Conservation (phyloP, 2,329 filamentous ascomycete genomes). For the Akanthomyces lecanii region DNA sequence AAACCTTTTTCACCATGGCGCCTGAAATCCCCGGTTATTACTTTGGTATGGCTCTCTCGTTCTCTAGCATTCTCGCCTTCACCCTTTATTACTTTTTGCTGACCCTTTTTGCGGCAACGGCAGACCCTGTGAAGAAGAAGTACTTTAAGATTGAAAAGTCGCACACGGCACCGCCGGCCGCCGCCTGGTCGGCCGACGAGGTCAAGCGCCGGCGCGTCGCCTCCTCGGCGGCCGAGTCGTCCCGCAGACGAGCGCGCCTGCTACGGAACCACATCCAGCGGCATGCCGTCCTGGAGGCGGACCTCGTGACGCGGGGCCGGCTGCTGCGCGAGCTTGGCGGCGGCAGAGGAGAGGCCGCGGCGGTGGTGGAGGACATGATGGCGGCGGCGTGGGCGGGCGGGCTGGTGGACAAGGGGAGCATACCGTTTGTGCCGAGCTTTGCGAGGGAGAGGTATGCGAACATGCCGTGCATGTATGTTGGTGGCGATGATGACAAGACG, state of each 20-base stretch:
- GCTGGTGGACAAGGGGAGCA: conserved; percentile 36
- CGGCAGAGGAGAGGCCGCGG: background rate
- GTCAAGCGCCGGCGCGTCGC: conserved; percentile 53
- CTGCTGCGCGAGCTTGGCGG: conserved; percentile 26
- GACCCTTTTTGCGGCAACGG: background rate
- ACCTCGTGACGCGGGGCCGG: conserved; percentile 30
- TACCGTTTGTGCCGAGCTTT: conserved; percentile 32
- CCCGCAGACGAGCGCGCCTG: conserved; percentile 26
- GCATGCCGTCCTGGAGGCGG: conserved; percentile 26
- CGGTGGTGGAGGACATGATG: conserved; percentile 23
- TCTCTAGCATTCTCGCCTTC: background rate
- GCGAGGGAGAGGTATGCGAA: conserved; percentile 28
- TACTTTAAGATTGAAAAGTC: conserved; percentile 65
- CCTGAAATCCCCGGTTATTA: conserved; percentile 50
- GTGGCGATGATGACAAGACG: conserved; percentile 34
- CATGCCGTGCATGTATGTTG: conserved; percentile 39
- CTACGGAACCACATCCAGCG: conserved; percentile 38
- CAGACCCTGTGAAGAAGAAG: conserved; percentile 55
- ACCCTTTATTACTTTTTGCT: background rate
- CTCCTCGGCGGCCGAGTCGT: conserved; percentile 31
- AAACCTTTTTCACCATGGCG: conserved; percentile 24
- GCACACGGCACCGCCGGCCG: conserved; percentile 45
- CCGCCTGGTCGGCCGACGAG: conserved; percentile 53
- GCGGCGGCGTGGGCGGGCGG: conserved; percentile 37
- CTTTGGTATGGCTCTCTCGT: conserved; percentile 38